A percentile compares a stretch with the other conserved stretches of the same genome.
phyloP scores from a whole-genome alignment of 768 basidiomycete species.

The Rhizopogon vesiculosus region DNA sequence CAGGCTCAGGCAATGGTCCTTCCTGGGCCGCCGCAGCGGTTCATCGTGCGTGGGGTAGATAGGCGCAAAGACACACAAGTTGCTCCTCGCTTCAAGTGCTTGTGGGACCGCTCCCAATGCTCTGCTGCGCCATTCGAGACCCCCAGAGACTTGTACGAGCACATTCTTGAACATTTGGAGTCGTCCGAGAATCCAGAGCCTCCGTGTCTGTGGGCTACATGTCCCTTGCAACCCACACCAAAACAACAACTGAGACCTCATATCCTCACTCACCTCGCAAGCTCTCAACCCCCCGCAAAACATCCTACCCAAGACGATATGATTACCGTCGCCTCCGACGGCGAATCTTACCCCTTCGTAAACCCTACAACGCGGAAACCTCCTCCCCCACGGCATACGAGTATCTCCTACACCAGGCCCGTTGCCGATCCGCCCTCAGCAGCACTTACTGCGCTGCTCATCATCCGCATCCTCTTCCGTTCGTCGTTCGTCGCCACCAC shows the following conservation, averaged over 20 bases:
- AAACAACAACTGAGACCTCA: slow-evolving; percentile 58
- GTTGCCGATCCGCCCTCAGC: slow-evolving; percentile 62
- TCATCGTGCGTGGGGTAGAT: slow-evolving; percentile 85
- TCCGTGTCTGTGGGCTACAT: slow-evolving; percentile 72
- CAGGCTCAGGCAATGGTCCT: slow-evolving; percentile 86
- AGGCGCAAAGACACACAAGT: slow-evolving; percentile 54
- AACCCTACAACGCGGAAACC: slow-evolving; percentile 63
- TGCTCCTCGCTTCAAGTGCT: slow-evolving; percentile 68
- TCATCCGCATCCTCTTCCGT: slow-evolving; percentile 80
- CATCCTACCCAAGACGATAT: slow-evolving; percentile 71
- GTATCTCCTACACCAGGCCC: slow-evolving; percentile 55
- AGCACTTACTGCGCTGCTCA: slow-evolving; percentile 76
- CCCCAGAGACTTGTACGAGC: slow-evolving; percentile 67
- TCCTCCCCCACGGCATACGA: slow-evolving; percentile 66
- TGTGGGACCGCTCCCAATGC: slow-evolving; percentile 68
- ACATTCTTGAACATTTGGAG: slow-evolving; percentile 58
- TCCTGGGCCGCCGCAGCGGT: slow-evolving; percentile 64
- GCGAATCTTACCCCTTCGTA: slow-evolving; percentile 50
- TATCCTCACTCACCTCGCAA: slow-evolving; percentile 72
- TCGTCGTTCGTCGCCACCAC: slow-evolving; percentile 64
- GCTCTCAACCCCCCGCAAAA: slow-evolving; percentile 46
- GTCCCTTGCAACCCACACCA: slow-evolving; percentile 42
- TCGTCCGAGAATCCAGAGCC: slow-evolving; percentile 38
- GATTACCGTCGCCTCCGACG: slow-evolving; percentile 55
- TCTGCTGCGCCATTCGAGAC: slow-evolving; percentile 39